Percentiles rank a stretch among this genome's conserved stretches.
phyloP scores from a whole-genome alignment of 1,284 basidiomycete species.

The Ganoderma resinaceum region DNA sequence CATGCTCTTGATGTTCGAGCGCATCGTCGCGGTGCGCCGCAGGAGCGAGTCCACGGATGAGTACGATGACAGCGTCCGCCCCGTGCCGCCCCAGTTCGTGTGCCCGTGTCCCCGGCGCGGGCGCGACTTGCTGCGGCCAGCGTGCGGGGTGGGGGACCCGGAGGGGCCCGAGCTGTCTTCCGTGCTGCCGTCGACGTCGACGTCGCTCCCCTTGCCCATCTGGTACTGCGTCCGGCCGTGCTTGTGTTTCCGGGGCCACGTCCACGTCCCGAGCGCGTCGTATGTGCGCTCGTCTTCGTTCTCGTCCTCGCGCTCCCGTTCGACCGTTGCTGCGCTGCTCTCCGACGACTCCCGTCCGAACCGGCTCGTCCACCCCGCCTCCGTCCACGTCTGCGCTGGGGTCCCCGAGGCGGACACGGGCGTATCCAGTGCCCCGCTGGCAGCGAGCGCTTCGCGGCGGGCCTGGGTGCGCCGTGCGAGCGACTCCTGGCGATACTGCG shows the following conservation, averaged over 20 bases:
- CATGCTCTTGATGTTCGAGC: conserved; percentile 23
- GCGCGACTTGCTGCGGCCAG: conserved; percentile 8
- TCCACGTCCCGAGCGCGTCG: conserved; percentile 5
- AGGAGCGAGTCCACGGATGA: conserved; percentile 40
- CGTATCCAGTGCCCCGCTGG: conserved; percentile 14
- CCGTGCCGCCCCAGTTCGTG: conserved; percentile 3
- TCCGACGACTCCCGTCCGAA: neutral
- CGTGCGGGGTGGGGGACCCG: conserved; percentile 1
- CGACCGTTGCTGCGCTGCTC: neutral
- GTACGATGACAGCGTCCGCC: conserved; percentile 36
- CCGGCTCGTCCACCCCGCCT: conserved; percentile 17
- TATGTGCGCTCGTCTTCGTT: neutral
- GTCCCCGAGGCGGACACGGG: conserved; percentile 8
- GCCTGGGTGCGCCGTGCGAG: conserved; percentile 11
- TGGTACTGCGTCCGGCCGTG: neutral
- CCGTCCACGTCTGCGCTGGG: conserved; percentile 8
- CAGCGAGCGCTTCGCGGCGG: conserved; percentile 5
- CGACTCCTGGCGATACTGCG: conserved; percentile 44
- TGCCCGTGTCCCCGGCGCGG: conserved; percentile 2
- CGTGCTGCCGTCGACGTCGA: conserved; percentile 11
- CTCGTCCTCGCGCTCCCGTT: conserved; percentile 7
- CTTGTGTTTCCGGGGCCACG: conserved; percentile 7
- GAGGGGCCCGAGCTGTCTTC: neutral
- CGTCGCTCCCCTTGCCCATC: conserved; percentile 21
- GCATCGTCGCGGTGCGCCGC: conserved; percentile 31